A percentile compares a stretch with the other conserved stretches of the same genome.
phyloP scores from a whole-genome alignment of 106 monocot species.

The Agapanthus africanus region DNA sequence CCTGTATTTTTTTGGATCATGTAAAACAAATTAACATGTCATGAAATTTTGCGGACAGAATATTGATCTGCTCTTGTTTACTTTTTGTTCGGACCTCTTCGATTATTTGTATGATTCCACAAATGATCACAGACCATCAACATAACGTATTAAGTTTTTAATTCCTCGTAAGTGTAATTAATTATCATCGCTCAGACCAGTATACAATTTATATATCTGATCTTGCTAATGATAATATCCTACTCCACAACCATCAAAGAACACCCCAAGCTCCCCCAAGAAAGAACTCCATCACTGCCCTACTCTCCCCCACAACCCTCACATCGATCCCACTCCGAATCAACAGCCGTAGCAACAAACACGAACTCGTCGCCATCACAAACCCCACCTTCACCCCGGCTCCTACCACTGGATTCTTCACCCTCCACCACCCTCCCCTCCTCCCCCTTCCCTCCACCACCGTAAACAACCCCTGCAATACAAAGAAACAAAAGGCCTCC shows the following conservation, averaged over 20 bases:
- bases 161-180: too few species aligned
- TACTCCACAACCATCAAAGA: not conserved
- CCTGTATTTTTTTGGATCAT: too few species aligned
- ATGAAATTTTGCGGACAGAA: too few species aligned
- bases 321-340: constrained; percentile 17
- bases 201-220: too few species aligned
- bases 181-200: too few species aligned
- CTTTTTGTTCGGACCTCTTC: too few species aligned
- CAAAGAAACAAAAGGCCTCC: constrained; percentile 30
- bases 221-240: too few species aligned
- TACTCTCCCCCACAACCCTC: constrained; percentile 22
- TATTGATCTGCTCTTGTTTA: too few species aligned
- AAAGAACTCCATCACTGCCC: constrained; percentile 7
- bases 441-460: constrained; percentile 19
- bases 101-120: too few species aligned
- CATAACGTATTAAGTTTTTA: too few species aligned
- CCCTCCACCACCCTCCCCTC: not conserved
- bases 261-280: not conserved
- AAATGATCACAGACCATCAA: too few species aligned
- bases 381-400: constrained; percentile 28
- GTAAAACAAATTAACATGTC: too few species aligned
- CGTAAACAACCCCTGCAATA: constrained; percentile 33
- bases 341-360: constrained; percentile 33
- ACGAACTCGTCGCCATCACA: constrained; percentile 17
- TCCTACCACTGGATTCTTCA: constrained; percentile 17